A percentile compares a stretch with the other conserved stretches of the same genome.
phyloP scores from a whole-genome alignment of 768 basidiomycete genomes.

The Mycena albidolilacea region DNA sequence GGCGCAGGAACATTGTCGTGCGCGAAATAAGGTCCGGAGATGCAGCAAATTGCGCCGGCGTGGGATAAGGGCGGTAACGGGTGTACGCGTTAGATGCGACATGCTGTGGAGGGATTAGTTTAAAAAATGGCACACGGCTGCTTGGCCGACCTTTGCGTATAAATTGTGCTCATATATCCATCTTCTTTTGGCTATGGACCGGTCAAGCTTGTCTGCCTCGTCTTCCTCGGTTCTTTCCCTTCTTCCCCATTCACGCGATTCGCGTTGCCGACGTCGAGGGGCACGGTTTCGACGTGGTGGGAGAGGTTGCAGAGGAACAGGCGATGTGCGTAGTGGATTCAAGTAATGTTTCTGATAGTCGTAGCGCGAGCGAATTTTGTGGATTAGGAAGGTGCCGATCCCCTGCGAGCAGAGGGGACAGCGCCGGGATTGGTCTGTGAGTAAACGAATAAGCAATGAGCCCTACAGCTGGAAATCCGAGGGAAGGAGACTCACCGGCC shows the following conservation, averaged over 20 bases:
- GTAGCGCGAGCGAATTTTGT: conserved; percentile 81
- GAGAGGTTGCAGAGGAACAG: conserved; percentile 53
- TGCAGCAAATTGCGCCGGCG: conserved; percentile 84
- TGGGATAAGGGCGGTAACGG: conserved; percentile 92
- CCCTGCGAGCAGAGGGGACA: conserved; percentile 83
- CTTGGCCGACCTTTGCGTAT: conserved; percentile 83
- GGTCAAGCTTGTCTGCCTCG: conserved; percentile 79
- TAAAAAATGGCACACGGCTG: background rate
- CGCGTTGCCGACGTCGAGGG: conserved; percentile 54
- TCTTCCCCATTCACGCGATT: conserved; percentile 68
- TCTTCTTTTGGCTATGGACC: conserved; percentile 78
- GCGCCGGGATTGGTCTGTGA: conserved; percentile 79
- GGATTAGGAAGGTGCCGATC: conserved; percentile 83
- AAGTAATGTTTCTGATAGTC: conserved; percentile 90
- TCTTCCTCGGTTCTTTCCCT: conserved; percentile 65
- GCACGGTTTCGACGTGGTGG: conserved; percentile 47
- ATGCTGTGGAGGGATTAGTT: conserved; percentile 67
- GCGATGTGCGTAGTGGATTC: conserved; percentile 71
- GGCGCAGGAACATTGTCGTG: conserved; percentile 84
- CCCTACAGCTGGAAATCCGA: background rate
- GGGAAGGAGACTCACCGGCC: conserved; percentile 70
- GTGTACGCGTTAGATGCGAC: conserved; percentile 91
- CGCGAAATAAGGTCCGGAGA: conserved; percentile 82
- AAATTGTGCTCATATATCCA: conserved; percentile 87
- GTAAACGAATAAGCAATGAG: background rate